Percentiles rank a stretch among this genome's conserved stretches.
phyloP scores from a whole-genome alignment of 2,329 filamentous ascomycete genomes.

The Apiospora marii region DNA sequence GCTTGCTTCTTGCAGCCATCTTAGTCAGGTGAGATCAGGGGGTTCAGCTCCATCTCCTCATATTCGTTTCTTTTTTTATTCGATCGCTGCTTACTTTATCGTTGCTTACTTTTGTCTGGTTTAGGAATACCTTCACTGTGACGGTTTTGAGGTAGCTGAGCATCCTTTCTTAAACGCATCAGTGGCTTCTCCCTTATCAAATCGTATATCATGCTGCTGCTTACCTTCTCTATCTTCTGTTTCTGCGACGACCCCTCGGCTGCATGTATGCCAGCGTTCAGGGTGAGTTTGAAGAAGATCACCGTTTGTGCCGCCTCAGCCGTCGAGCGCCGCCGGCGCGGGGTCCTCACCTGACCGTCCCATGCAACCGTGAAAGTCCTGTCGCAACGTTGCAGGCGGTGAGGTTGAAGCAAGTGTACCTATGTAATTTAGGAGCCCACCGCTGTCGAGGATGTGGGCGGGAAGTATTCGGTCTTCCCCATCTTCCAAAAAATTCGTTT shows the following conservation, averaged over 20 bases:
- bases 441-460: too few species aligned
- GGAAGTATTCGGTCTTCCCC: too few species aligned
- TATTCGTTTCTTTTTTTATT: not conserved
- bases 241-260: too few species aligned
- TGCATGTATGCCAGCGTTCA: not conserved
- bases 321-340: not conserved
- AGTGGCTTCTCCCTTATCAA: not conserved
- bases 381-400: not conserved
- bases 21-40: not conserved
- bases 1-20: not conserved
- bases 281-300: not conserved
- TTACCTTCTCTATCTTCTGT: not conserved
- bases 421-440: not conserved
- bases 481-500: too few species aligned
- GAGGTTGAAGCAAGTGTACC: not conserved
- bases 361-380: not conserved
- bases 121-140: not conserved
- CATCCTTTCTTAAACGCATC: not conserved
- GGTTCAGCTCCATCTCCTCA: not conserved
- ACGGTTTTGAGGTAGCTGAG: not conserved
- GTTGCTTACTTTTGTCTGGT: not conserved
- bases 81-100: too few species aligned
- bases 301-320: not conserved
- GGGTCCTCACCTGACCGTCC: not conserved
- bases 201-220: not conserved